Base-by-base conservation (phyloP, 2,329 filamentous ascomycete species). In the Sarocladium kiliense region DNA sequence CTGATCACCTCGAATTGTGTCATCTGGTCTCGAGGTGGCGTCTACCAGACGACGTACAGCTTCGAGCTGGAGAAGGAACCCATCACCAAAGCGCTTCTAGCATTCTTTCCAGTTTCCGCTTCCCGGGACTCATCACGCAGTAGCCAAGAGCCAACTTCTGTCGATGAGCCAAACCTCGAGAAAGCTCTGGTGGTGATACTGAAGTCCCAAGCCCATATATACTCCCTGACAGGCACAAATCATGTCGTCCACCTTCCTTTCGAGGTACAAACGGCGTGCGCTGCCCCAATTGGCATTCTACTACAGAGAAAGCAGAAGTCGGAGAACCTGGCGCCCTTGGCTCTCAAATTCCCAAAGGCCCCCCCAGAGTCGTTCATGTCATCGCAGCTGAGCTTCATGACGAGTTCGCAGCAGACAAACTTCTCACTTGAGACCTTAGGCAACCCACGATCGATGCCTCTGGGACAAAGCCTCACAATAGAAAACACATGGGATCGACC, bases 201-300 rank as follows among this genome's bases (percentile, higher is more conserved):
- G 61, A 92, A 89, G 71, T 92, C 90, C 0, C 93, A 97, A 66
- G 91, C 90, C 21, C 93, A 97, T 67, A 84, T 99, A 60, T 95
- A 92, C 76, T 97, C 95, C 67, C 80, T 97, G 36, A 84, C 88
- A 2, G 93, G 93, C 19, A 86, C 90, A 32, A 94, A 84, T 66
- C 89, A 99, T 78, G 84, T 96, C 57, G 80, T 97, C 49, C 91
- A 96, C 68, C 84, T 99, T 65, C 93, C 93, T 1, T 99, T 99
- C 66, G 92, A 97, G 71, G 88, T 97, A 41, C 91, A 96, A 66
- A 84, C 84, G 54, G 91, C 89, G 27, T 90, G 92, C 68, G 85
- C 93, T 34, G 89, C 89, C 12, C 88, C 91, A 5, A 79, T 84
- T 30, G 94, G 94, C 25, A 79, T 97, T 51, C 80, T 99, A 19